phyloP scores from a whole-genome alignment of 352 stramenopile genomes.

The Phytophthora pseudosyringae region DNA sequence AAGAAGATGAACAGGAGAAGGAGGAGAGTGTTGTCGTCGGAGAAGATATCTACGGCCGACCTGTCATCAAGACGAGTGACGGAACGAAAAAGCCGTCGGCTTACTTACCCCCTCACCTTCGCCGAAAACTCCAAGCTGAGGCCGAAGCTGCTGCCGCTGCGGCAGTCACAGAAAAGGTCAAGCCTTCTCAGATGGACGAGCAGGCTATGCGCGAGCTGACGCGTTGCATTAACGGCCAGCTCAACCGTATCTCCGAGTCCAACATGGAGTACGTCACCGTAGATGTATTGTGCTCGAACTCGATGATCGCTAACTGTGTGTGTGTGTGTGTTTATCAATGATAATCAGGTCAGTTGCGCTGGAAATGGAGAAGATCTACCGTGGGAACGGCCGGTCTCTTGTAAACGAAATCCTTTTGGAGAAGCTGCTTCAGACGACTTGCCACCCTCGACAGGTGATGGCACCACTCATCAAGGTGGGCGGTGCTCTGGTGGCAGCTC shows the following conservation, averaged over 20 bases:
- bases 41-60: slow-evolving; percentile 87
- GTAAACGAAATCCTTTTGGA: slow-evolving; percentile 80
- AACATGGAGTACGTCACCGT: slow-evolving; percentile 83
- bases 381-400: slow-evolving; percentile 67
- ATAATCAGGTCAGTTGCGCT: slow-evolving; percentile 60
- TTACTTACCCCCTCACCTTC: slow-evolving; percentile 90
- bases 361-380: slow-evolving; percentile 87
- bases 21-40: slow-evolving; percentile 53
- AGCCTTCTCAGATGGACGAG: slow-evolving; percentile 73
- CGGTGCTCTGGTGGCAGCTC: slow-evolving; percentile 64
- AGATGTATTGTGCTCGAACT: not conserved
- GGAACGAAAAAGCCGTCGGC: slow-evolving; percentile 54
- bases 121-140: slow-evolving; percentile 66
- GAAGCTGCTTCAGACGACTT: slow-evolving; percentile 70
- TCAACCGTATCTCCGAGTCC: slow-evolving; percentile 92
- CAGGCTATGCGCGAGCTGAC: slow-evolving; percentile 72
- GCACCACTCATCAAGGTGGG: slow-evolving; percentile 79
- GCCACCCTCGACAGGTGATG: slow-evolving; percentile 76
- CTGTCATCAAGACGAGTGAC: slow-evolving; percentile 58
- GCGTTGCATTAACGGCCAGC: slow-evolving; percentile 86
- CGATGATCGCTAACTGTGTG: slow-evolving; percentile 9
- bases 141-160: slow-evolving; percentile 42
- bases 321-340: not conserved
- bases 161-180: slow-evolving; percentile 32
- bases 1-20: slow-evolving; percentile 37